Evolutionary conservation across 177 flowering plant genomes (phyloP), one percentile per base, ranked within the genome.

Genomic region (Vitis hybrid): DNA sequence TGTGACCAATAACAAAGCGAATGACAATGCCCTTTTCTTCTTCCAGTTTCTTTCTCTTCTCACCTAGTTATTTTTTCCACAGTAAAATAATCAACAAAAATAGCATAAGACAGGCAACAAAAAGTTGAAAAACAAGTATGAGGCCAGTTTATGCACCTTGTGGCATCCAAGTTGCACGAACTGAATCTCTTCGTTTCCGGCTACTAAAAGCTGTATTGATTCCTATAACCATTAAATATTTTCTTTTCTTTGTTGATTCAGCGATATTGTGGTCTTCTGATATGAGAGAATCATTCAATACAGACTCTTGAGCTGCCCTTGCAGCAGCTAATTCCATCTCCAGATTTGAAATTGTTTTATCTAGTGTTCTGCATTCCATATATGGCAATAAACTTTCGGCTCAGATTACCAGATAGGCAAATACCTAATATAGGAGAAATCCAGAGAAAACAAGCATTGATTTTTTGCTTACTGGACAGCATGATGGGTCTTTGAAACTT

Each of bases 161-260:
- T 56, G 94, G 94, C 92, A 91, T 87, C 97, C 97, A 91, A 48
- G 97, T 89, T 12, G 79, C 84, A 78, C 97, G 92, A 78, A 89
- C 83, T 48, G 97, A 87, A 74, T 91, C 92, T 81, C 97, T 89
- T 75, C 94, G 82, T 62, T 86, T 91, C 57, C 87, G 74, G 85
- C 97, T 89, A 72, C 81, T 89, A 77, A 91, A 91, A 59, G 91
- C 93, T 54, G 92, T 91, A 67, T 91, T 91, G 64, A 89, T 89
- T 27, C 97, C 97, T 27, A 91, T 70, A 48, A 91, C 92, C 91
- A 89, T 86, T 40, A 87, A 78, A 74, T 89, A 88, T 70, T 82
- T 89, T 70, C 81, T 80, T 64, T 78, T 85, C 4, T 59, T 30
- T 57, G 73, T 69, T 68, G 84, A 60, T 12, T 77, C 75, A 15